A percentile compares a stretch with the other conserved stretches of the same genome.
phyloP scores from a whole-genome alignment of 768 basidiomycete species.

The Tulasnella sp. region DNA sequence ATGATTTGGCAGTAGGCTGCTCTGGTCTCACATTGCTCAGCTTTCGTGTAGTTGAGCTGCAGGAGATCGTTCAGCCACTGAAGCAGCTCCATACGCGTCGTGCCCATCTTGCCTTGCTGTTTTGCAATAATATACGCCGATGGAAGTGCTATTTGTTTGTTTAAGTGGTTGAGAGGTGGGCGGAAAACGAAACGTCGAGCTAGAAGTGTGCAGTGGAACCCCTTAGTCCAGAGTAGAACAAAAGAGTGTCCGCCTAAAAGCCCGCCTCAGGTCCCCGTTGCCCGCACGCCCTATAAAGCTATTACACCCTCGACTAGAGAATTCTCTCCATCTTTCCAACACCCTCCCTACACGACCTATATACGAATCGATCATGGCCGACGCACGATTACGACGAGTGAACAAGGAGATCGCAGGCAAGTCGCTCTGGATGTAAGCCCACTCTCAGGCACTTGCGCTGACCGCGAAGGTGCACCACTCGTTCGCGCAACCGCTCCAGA shows the following conservation, averaged over 20 bases:
- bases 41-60: constrained; percentile 84
- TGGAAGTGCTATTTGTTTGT: constrained; percentile 7
- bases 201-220: constrained; percentile 4
- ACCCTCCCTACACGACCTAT: constrained; percentile 5
- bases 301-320: background rate
- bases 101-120: constrained; percentile 47
- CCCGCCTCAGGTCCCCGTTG: constrained; percentile 2
- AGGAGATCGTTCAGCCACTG: constrained; percentile 94
- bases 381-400: constrained; percentile 83
- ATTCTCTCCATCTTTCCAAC: background rate
- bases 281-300: background rate
- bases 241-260: background rate
- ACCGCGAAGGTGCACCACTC: background rate
- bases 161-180: background rate
- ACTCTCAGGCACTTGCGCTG: background rate
- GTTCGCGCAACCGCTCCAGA: constrained; percentile 48
- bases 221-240: constrained; percentile 24
- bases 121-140: background rate
- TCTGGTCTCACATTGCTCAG: constrained; percentile 88
- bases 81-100: constrained; percentile 81
- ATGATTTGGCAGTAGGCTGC: constrained; percentile 93
- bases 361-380: constrained; percentile 53
- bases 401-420: constrained; percentile 86
- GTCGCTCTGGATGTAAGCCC: constrained; percentile 35
- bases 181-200: background rate